Conservation (phyloP, 164 flowering plant genomes). For the Warburgia ugandensis region DNA sequence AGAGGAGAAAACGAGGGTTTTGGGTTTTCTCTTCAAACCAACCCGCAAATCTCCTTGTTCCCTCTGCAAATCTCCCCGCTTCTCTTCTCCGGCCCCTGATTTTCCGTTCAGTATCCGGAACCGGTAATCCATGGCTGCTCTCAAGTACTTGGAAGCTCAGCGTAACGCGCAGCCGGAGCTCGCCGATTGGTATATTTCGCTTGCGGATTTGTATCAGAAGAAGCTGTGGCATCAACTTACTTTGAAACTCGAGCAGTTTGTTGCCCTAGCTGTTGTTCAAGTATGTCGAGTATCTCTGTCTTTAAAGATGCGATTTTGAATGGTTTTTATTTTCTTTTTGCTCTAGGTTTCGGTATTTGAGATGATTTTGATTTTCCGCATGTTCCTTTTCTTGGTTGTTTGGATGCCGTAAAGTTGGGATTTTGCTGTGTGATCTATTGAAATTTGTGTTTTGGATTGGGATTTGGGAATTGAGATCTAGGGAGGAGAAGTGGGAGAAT, state of each 20-base stretch:
- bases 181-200: slow-evolving; percentile 70
- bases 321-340: neutral
- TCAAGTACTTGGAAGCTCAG: slow-evolving; percentile 66
- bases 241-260: slow-evolving; percentile 85
- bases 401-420: neutral
- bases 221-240: slow-evolving; percentile 99
- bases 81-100: neutral
- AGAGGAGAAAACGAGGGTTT: neutral
- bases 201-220: slow-evolving; percentile 86
- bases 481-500: neutral
- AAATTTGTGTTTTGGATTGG: neutral
- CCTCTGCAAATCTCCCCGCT: neutral
- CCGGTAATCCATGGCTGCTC: slow-evolving; percentile 53
- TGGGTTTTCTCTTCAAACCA: neutral
- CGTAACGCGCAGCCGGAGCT: slow-evolving; percentile 83
- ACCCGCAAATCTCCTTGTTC: too few relatives aligned
- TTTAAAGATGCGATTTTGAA: neutral
- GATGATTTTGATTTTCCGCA: neutral
- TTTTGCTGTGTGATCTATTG: neutral
- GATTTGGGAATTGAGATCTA: neutral
- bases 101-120: too few relatives aligned
- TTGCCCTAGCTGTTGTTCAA: slow-evolving; percentile 77
- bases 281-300: slow-evolving; percentile 10
- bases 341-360: neutral
- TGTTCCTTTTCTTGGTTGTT: neutral